Evolutionary conservation across 140 eudicot species (phyloP), one percentile per base, ranked within the genome.

Genomic region (Erigeron philadelphicus): DNA sequence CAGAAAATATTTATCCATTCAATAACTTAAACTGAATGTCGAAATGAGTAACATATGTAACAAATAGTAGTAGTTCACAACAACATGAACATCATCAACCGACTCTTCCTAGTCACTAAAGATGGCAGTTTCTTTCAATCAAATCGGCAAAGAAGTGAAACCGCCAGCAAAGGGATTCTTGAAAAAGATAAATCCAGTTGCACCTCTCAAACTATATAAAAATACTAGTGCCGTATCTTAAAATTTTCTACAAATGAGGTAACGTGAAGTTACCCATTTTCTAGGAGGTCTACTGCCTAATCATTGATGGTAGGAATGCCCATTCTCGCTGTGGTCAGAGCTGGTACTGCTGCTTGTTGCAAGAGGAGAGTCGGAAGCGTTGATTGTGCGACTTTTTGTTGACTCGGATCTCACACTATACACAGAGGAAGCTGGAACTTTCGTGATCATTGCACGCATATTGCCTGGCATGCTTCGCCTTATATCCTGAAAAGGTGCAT

Each of bases 391-490:
- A 72, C 69, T 73, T 71, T 85, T 83, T 18, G 77, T 68, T 16
- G 88, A 72, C 67, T 77, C 82, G 7, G 85, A 71, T 78, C 89
- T 74, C 80, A 83, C 81, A 44, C 95, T 84, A 73, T 83, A 81
- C 61, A 79, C 73, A 12, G 84, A 77, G 45, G 96, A 84, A 75
- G 90, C 94, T 9, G 90, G 86, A 68, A 78, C 66, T 66, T 80
- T 77, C 9, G 86, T 87, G 67, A 80, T 80, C 75, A 75, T 68
- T 47, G 88, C 69, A 31, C 85, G 85, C 73, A 83, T 52, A 67
- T 83, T 84, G 40, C 92, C 87, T 19, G 80, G 78, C 75, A 90
- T 79, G 78, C 88, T 90, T 61, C 90, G 80, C 71, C 90, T 82
- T 31, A 90, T 85, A 80, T 90, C 96, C 97, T 90, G 84, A 31